Evolutionary conservation across 2,329 filamentous ascomycete genomes (phyloP), one percentile per base, ranked within the genome.

Genomic region (Aspergillus quadricinctus): DNA sequence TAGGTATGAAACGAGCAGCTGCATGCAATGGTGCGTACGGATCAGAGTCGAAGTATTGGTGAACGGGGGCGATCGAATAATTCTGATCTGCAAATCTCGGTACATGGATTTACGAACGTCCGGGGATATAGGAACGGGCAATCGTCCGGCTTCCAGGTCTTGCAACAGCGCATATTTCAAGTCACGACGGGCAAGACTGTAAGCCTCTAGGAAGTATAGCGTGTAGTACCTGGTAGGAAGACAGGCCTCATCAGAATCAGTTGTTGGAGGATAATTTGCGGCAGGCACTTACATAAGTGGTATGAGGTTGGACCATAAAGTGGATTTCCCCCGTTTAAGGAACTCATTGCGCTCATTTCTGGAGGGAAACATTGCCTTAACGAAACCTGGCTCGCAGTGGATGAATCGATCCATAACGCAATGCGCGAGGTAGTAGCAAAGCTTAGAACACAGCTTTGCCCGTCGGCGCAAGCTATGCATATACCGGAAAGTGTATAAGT

Each of bases 1-100:
- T 49, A 77, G 68, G 48, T 73, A 75, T 8, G 68, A 70, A 40
- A 76, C 69, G 11, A 77, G 63, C 4, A 77, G 59, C 41, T 69
- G 66, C 66, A 77, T 72, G 57, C 72, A 76, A 54, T 77, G 75
- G 50, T 77, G 73, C 19, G 74, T 75, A 10, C 72, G 70, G 57
- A 77, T 64, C 19, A 77, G 64, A 4, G 73, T 72, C 8, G 66
- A 54, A 2, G 71, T 74, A 54, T 76, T 66, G 41, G 69, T 75
- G 55, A 77, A 77, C 8, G 75, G 75, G 19, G 74, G 73, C 19
- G 68, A 65, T 57, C 65, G 69, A 40, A 77, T 64, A 28, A 77
- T 76, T 53, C 66, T 63, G 27, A 64, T 63, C 56, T 77, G 75
- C 21, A 76, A 54, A 8, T 69, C 63, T 35, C 64, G 66, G 56